Evolutionary conservation across 768 basidiomycete genomes (phyloP), one percentile per base, ranked within the genome.

Genomic region (Mrakia gelida): DNA sequence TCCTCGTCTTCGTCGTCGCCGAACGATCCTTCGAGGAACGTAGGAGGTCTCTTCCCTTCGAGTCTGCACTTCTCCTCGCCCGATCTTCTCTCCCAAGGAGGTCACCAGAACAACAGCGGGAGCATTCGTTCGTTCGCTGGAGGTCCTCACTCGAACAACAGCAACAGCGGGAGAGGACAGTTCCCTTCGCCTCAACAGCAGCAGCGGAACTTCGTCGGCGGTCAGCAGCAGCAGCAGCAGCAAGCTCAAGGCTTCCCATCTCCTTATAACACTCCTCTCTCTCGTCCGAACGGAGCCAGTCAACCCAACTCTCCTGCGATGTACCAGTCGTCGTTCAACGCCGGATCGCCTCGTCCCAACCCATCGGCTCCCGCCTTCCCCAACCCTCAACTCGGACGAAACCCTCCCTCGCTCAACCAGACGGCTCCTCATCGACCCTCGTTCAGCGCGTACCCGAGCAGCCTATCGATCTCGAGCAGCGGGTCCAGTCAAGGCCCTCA

Each of bases 361-460:
- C 67, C 75, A 16, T 49, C 75, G 7, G 63, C 75, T 45, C 75
- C 63, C 18, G 34, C 63, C 7, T 75, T 75, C 62, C 62, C 3
- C 21, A 43, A 65, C 38, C 34, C 75, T 28, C 43, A 65, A 13
- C 28, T 54, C 30, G 63, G 61, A 67, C 43, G 62, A 63, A 34
- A 18, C 34, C 54, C 56, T 41, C 34, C 72, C 49, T 34, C 41
- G 26, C 32, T 43, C n/a, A 54, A 23, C 23, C n/a, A 15, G 32
- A 23, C 30, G 2, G 52, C n/a, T 3, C 41, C 63, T 8, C 30
- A n/a, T 28, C 61, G 43, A 30, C 32, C 63, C 10, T 67, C 62
- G 11, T 61, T 43, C 54, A 73, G 18, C 72, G 32, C 52, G 21
- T 73, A 54, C 56, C 15, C 52, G 3, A 49, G 43, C 43, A 43